A percentile compares a stretch with the other conserved stretches of the same genome.
phyloP scores from a whole-genome alignment of 306 rosid species.

The Malus asiatica region DNA sequence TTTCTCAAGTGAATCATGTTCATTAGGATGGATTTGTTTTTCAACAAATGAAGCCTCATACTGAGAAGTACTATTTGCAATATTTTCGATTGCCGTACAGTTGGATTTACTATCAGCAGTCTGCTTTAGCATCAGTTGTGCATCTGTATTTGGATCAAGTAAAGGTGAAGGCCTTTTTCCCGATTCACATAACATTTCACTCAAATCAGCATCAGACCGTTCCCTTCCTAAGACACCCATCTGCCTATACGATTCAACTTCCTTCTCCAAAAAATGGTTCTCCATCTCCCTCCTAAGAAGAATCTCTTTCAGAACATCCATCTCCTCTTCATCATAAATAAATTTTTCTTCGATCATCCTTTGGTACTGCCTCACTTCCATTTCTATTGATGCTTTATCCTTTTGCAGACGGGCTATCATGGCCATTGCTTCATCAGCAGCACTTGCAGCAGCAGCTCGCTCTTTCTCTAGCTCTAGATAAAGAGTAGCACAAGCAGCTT shows the following conservation, averaged over 20 bases:
- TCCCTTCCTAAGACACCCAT: slow-evolving; percentile 32
- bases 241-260: slow-evolving; percentile 59
- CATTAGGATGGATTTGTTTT: slow-evolving; percentile 19
- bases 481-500: slow-evolving; percentile 50
- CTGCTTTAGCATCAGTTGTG: slow-evolving; percentile 9
- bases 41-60: slow-evolving; percentile 19
- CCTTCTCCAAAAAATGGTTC: slow-evolving; percentile 62
- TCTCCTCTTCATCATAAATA: slow-evolving; percentile 87
- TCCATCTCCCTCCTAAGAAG: slow-evolving; percentile 77
- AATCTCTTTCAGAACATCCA: slow-evolving; percentile 67
- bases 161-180: slow-evolving; percentile 26
- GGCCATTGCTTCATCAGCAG: slow-evolving; percentile 97
- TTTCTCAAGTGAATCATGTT: slow-evolving; percentile 15
- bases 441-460: slow-evolving; percentile 85
- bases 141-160: slow-evolving; percentile 12
- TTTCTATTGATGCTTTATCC: slow-evolving; percentile 64
- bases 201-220: slow-evolving; percentile 24
- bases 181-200: slow-evolving; percentile 25
- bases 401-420: slow-evolving; percentile 82
- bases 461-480: slow-evolving; percentile 89
- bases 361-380: slow-evolving; percentile 63
- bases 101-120: slow-evolving; percentile 14
- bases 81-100: slow-evolving; percentile 9
- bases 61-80: slow-evolving; percentile 12
- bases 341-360: slow-evolving; percentile 74